These are phyloP conservation scores for Penicillium maclennaniae DNA, from an alignment of 495 filamentous ascomycete genomes.

Conservation along the genomic window DNA sequence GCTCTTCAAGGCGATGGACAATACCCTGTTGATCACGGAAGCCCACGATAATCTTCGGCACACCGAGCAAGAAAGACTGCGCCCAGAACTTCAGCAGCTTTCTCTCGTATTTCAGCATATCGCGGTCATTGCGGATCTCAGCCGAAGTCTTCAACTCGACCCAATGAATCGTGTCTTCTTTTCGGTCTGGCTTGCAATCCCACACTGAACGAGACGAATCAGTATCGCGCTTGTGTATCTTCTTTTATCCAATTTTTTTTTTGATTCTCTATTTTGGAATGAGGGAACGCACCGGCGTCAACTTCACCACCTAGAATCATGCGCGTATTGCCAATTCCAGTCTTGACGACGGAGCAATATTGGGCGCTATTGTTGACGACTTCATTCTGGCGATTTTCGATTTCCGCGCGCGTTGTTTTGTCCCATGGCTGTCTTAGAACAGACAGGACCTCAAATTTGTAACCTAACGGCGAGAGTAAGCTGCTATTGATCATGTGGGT, in stretches of 20 bases:
- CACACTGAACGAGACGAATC: constrained; percentile 54
- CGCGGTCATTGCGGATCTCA: constrained; percentile 60
- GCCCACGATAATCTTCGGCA: constrained; percentile 87
- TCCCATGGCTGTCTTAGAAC: constrained; percentile 71
- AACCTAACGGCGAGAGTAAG: constrained; percentile 50
- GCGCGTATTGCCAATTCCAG: constrained; percentile 68
- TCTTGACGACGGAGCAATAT: constrained; percentile 89
- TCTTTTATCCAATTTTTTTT: too few species aligned
- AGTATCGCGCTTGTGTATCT: background rate
- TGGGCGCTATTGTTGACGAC: constrained; percentile 83
- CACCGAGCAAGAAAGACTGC: constrained; percentile 90
- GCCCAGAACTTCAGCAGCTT: constrained; percentile 96
- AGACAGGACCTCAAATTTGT: constrained; percentile 91
- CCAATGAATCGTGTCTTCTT: constrained; percentile 73
- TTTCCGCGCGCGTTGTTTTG: constrained; percentile 62
- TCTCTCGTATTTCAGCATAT: constrained; percentile 72
- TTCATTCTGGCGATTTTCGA: constrained; percentile 67
- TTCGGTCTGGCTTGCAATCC: constrained; percentile 68
- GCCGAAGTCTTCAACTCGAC: constrained; percentile 90
- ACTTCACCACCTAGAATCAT: constrained; percentile 92
- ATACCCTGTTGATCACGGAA: constrained; percentile 74
- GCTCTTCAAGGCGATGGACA: constrained; percentile 64
- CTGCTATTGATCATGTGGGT: background rate
- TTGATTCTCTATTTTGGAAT: too few species aligned
- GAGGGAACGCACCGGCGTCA: constrained; percentile 63